Base-by-base conservation (phyloP, 2,329 filamentous ascomycete genomes). In the Aspergillaceae sp. region DNA sequence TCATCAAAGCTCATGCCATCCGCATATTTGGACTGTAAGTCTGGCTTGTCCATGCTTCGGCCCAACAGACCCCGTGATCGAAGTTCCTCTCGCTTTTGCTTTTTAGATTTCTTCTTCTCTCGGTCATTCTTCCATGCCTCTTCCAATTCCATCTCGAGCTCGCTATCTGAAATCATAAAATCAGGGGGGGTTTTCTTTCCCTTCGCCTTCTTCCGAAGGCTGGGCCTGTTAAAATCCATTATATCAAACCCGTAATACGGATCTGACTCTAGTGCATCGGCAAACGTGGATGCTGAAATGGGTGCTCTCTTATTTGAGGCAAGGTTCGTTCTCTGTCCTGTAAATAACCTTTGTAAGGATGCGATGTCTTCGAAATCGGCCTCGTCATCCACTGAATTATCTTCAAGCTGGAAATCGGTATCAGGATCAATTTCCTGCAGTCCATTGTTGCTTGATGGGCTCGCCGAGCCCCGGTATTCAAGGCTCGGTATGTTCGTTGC, bases 211-310 rank as follows among this genome's bases (percentile, higher is more conserved):
- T 76, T 80, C 46, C 74, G 77, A 4, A 89, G 64, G 44, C 81
- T 87, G 1, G 83, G 81, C 28, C 82, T 76, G 10, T 86, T 78
- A 68, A 86, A 87, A 58, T 94, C 87, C 83, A 92, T 91, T 40
- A 94, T 73, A 59, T 95, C 88, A 52, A 95, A 83, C 6, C 81
- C 85, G 49, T 84, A 80, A 50, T 80, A 78, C 2, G 78, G 76
- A 52, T 79, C 75, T 51, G 70, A 65, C n/a, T 81, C 77, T 2
- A 82, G 66, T 0, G 74, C 72, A 58, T 80, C 78, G 3, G 77
- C 78, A 55, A 82, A 73, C 10, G 74, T 69, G 40, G 71, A 71
- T 4, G 78, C 79, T 34, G 73, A 72, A 10, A 76, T 75, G 56
- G 51, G 57, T 9, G 51, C 49, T 7, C 37, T 27, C 7, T 30